phyloP scores from a whole-genome alignment of 176 grass and related monocot genomes.

The Hsuehochloa calcarea region DNA sequence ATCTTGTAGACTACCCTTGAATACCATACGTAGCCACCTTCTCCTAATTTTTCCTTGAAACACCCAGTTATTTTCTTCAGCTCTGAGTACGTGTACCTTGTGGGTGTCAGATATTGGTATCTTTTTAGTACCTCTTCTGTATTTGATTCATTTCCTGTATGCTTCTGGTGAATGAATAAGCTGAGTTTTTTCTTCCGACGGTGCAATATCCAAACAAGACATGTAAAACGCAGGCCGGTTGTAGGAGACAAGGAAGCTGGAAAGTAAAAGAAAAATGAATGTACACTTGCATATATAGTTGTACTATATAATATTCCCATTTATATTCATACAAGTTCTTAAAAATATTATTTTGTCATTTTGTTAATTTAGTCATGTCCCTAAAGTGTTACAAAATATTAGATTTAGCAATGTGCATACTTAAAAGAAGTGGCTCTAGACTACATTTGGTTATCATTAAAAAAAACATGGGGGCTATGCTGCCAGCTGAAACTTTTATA shows the following conservation, averaged over 20 bases:
- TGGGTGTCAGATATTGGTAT: slow-evolving; percentile 35
- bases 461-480: neutral
- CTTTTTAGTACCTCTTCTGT: slow-evolving; percentile 42
- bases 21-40: slow-evolving; percentile 61
- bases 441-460: neutral
- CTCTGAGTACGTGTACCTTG: slow-evolving; percentile 48
- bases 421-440: neutral
- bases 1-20: slow-evolving; percentile 34
- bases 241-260: slow-evolving; percentile 11
- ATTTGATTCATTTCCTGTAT: neutral
- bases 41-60: slow-evolving; percentile 52
- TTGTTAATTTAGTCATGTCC: neutral
- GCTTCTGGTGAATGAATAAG: neutral
- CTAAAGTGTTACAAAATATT: neutral
- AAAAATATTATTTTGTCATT: neutral
- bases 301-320: neutral
- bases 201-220: slow-evolving; percentile 22
- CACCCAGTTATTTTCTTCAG: slow-evolving; percentile 54
- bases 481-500: neutral
- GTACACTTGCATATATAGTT: neutral
- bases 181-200: neutral
- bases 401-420: neutral
- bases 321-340: neutral
- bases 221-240: neutral
- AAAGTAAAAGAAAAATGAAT: neutral